A percentile compares a stretch with the other conserved stretches of the same genome.
Evolutionary conservation across 2,329 filamentous ascomycete species (phyloP).

Genomic region (Exophiala sideris): DNA sequence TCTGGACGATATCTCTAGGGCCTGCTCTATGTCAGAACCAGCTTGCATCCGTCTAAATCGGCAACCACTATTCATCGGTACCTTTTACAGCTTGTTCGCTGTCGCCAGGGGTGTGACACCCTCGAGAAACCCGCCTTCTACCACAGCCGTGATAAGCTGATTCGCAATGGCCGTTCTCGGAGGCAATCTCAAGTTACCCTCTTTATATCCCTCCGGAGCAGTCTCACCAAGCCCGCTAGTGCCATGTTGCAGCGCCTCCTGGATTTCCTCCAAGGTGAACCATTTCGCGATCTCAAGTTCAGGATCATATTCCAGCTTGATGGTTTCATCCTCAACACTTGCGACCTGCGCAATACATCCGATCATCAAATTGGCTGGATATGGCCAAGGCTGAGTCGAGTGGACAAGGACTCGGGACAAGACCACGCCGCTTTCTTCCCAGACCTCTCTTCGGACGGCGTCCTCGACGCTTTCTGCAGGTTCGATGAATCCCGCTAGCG

Average conservation of each 20-base stretch:
- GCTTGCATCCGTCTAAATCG: too few relatives aligned
- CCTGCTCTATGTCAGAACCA: too few relatives aligned
- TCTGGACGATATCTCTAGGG: too few relatives aligned
- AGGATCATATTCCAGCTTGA: conserved; percentile 80
- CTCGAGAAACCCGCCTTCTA: conserved; percentile 65
- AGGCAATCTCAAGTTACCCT: conserved; percentile 75
- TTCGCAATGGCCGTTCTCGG: conserved; percentile 89
- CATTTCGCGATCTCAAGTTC: conserved; percentile 88
- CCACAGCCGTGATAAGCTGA: conserved; percentile 76
- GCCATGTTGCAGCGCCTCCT: conserved; percentile 66
- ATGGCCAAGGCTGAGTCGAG: conserved; percentile 83
- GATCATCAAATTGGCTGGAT: conserved; percentile 81
- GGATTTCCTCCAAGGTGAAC: conserved; percentile 78
- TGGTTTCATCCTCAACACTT: conserved; percentile 71
- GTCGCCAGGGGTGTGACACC: conserved; percentile 50
- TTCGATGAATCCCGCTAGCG: conserved; percentile 82
- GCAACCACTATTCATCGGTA: too few relatives aligned
- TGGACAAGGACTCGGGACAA: conserved; percentile 78
- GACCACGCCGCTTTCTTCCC: conserved; percentile 77
- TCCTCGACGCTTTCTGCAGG: conserved; percentile 83
- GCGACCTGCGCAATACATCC: conserved; percentile 80
- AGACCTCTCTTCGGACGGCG: conserved; percentile 76
- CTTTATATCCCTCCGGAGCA: conserved; percentile 64
- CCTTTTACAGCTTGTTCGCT: conserved; percentile 21
- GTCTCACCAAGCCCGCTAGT: conserved; percentile 65